Percentiles rank a stretch among this genome's conserved stretches.
Evolutionary conservation across 1,284 basidiomycete species (phyloP).

Genomic region (Hymenochaete sp.): DNA sequence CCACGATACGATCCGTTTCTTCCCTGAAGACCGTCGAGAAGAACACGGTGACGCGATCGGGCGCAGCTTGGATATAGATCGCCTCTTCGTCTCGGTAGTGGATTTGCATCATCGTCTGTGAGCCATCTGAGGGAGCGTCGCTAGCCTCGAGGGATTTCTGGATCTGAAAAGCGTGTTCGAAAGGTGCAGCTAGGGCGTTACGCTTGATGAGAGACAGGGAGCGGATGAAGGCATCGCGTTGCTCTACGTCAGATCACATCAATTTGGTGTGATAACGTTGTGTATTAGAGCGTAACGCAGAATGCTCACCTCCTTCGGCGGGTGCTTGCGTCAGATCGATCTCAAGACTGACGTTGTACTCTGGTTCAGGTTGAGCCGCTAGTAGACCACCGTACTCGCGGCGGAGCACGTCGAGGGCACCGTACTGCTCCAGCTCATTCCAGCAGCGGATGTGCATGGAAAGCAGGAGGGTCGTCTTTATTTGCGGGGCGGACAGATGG

Average conservation of each 20-base stretch:
- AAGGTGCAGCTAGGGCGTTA: constrained; percentile 91
- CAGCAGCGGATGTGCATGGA: constrained; percentile 98
- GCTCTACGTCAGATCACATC: constrained; percentile 42
- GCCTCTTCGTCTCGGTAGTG: constrained; percentile 96
- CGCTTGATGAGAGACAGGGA: constrained; percentile 86
- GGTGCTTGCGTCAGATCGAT: constrained; percentile 87
- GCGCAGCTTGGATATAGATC: constrained; percentile 89
- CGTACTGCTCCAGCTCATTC: constrained; percentile 85
- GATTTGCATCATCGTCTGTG: constrained; percentile 84
- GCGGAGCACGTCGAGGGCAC: constrained; percentile 73
- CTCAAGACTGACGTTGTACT: constrained; percentile 83
- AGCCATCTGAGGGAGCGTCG: constrained; percentile 40
- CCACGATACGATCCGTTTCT: constrained; percentile 95
- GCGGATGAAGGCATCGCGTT: constrained; percentile 70
- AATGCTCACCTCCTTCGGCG: constrained; percentile 60
- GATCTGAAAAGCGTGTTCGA: constrained; percentile 83
- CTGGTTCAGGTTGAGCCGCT: constrained; percentile 58
- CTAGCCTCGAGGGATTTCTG: constrained; percentile 77
- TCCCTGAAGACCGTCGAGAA: constrained; percentile 97
- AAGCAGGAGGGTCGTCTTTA: constrained; percentile 73
- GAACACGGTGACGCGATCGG: constrained; percentile 95
- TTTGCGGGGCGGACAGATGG: constrained; percentile 81
- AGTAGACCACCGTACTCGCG: constrained; percentile 80
- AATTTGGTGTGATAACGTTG: background rate
- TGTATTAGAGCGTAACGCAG: background rate